Base-by-base conservation (phyloP, 2,329 filamentous ascomycete species). In the Penicillium vulpinum region DNA sequence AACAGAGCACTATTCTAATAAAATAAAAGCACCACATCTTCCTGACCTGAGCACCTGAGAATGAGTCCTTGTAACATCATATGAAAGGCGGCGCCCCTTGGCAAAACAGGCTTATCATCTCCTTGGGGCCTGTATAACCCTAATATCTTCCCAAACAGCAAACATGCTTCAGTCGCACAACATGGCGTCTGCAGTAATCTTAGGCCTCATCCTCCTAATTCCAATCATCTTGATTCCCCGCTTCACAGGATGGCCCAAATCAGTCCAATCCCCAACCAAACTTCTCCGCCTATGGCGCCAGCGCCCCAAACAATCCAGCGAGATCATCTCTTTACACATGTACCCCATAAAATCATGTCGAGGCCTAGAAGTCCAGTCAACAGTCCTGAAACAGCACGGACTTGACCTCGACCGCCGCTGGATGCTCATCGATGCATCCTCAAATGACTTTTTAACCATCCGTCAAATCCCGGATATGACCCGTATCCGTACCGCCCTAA, bases 301-400 rank as follows among this genome's bases (percentile, higher is more conserved):
- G 57, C 58, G 13, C 29, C 45, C 50, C 15, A 61, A 61, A 41
- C 59, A 62, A 46, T 68, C 61, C 36, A 72, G 61, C 56, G 70
- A 74, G 41, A 69, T 75, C 29, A 54, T 67, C 57, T 67, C 68
- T 9, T 74, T 88, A 11, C 80, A 80, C 54, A 78, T 87, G 63
- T 87, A 88, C 67, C 85, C 85, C 13, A 83, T 88, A 65, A 88
- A 88, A 67, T 88, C 85, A 58, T 88, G 86, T 63, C 83, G 86
- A 44, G 85, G 85, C 10, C 77, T 88, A 62, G 76, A 80, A 39
- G 74, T 88, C 10, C 69, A 78, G 16, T 78, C 76, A 3, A 79
- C 83, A 2, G 76, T 73, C 5, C 75, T 88, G 1, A 75, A 81
- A 33, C 79, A 78, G 44, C 80, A 83, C 4, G 85, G 85, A 0